Percentiles rank a stretch among this genome's conserved stretches.
phyloP scores from a whole-genome alignment of 2,329 filamentous ascomycete species.

The Botrytis galanthina region DNA sequence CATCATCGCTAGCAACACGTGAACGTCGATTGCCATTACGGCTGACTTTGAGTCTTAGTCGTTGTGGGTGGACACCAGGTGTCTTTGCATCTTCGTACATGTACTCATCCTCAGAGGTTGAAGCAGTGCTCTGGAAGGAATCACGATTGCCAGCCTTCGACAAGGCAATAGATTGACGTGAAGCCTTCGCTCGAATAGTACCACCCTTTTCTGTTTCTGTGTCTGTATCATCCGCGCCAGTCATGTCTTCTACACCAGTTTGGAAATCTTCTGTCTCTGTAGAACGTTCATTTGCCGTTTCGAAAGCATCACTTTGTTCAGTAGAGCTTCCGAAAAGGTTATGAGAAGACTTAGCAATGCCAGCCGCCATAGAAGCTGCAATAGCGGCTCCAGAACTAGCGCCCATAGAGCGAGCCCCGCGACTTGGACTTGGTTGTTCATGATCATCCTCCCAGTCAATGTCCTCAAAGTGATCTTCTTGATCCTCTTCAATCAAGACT shows the following conservation, averaged over 20 bases:
- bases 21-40: slow-evolving; percentile 62
- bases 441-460: slow-evolving; percentile 84
- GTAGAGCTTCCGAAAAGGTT: slow-evolving; percentile 81
- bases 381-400: slow-evolving; percentile 37
- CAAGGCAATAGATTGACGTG: slow-evolving; percentile 42
- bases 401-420: slow-evolving; percentile 36
- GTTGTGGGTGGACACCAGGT: slow-evolving; percentile 62
- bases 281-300: slow-evolving; percentile 73
- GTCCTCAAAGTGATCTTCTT: slow-evolving; percentile 56
- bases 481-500: slow-evolving; percentile 48
- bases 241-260: slow-evolving; percentile 80
- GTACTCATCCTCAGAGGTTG: slow-evolving; percentile 77
- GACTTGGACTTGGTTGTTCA: slow-evolving; percentile 56
- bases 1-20: slow-evolving; percentile 59
- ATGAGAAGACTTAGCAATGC: slow-evolving; percentile 42
- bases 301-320: slow-evolving; percentile 67
- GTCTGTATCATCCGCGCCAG: slow-evolving; percentile 64
- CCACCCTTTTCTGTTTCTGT: slow-evolving; percentile 74
- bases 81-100: slow-evolving; percentile 63
- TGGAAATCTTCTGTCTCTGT: slow-evolving; percentile 96
- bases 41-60: slow-evolving; percentile 69
- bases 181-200: slow-evolving; percentile 41
- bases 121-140: slow-evolving; percentile 84
- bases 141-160: slow-evolving; percentile 54
- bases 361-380: slow-evolving; percentile 35